These are phyloP conservation scores for Apium graveolens DNA, from an alignment of 129 eudicot species.

Conservation along the genomic window DNA sequence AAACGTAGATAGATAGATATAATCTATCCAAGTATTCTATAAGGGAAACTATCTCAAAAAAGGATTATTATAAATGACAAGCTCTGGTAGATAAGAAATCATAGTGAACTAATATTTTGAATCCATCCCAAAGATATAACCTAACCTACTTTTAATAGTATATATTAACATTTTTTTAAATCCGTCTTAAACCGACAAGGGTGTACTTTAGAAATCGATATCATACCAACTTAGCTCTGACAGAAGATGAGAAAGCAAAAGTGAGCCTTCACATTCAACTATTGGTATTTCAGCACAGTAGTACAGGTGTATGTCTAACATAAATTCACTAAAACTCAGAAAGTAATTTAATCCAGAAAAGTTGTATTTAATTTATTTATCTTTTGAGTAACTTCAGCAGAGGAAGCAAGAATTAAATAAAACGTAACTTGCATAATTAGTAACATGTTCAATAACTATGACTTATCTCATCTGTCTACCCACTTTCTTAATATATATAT, in stretches of 20 bases:
- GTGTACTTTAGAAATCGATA: background rate
- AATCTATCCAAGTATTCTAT: background rate
- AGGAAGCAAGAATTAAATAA: background rate
- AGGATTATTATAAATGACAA: background rate
- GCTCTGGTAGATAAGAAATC: background rate
- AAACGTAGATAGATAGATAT: background rate
- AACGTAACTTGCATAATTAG: background rate
- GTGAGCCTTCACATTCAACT: background rate
- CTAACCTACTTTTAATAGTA: background rate
- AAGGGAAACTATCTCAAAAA: background rate
- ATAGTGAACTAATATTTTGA: background rate
- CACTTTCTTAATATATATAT: background rate
- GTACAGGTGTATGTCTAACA: background rate
- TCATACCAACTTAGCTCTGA: background rate
- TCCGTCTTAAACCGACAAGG: background rate
- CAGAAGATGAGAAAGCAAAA: background rate
- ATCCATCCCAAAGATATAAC: background rate
- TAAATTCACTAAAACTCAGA: background rate
- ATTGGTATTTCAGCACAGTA: background rate
- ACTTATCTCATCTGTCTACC: background rate
- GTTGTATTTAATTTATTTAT: background rate
- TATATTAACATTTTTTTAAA: background rate
- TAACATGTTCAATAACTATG: background rate
- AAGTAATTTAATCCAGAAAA: background rate
- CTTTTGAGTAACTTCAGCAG: background rate